Percentiles rank a stretch among this genome's conserved stretches.
Evolutionary conservation across 2,329 filamentous ascomycete species (phyloP).

Genomic region (Aspergillus neoniger): DNA sequence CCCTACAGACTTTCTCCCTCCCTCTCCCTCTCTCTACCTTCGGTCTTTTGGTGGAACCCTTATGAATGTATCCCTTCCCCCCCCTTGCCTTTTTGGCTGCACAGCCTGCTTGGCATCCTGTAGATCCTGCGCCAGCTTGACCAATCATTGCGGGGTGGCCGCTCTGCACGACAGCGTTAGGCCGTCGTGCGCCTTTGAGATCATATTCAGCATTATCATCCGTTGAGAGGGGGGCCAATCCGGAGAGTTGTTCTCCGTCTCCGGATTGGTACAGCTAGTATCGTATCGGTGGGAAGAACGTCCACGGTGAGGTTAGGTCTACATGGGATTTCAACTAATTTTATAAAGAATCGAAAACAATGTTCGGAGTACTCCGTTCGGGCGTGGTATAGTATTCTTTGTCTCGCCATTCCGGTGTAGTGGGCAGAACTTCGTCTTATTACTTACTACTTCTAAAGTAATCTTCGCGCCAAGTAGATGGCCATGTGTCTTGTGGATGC

Average conservation of each 20-base stretch:
- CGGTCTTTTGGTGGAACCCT: background rate
- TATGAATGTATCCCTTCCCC: background rate
- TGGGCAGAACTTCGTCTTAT: background rate
- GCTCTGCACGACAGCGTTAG: conserved; percentile 16
- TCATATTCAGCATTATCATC: background rate
- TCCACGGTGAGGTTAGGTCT: background rate
- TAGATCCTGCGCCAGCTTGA: conserved; percentile 16
- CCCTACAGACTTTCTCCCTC: background rate
- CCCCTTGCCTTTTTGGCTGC: conserved; percentile 18
- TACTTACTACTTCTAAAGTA: background rate
- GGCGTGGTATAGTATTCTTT: background rate
- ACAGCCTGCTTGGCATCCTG: conserved; percentile 23
- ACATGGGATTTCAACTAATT: no score
- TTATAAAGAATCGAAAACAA: background rate
- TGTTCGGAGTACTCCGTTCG: background rate
- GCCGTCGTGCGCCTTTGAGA: conserved; percentile 14
- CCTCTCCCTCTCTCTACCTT: background rate
- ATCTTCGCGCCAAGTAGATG: background rate
- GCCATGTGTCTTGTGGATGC: conserved; percentile 10
- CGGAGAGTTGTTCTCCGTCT: conserved; percentile 14
- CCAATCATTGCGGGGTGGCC: conserved; percentile 15
- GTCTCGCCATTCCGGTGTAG: conserved; percentile 1
- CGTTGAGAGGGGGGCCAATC: background rate
- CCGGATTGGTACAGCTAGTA: conserved; percentile 1
- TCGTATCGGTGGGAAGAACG: background rate